Evolutionary conservation across 805 yeast species (phyloP).

Genomic region (Candida maris): DNA sequence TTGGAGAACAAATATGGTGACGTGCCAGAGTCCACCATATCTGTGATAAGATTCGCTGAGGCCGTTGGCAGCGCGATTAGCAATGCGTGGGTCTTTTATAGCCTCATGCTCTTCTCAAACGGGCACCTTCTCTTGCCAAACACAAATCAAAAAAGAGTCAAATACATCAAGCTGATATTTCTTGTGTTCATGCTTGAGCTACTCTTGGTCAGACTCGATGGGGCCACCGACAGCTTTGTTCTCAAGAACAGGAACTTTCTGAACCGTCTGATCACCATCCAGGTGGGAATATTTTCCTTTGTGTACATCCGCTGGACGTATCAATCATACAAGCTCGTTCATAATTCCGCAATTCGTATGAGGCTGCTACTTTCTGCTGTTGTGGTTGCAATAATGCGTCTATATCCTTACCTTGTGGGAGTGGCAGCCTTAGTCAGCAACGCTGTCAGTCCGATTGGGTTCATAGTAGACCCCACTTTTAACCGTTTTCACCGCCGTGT

Average conservation of each 20-base stretch:
- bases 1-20: slow-evolving; percentile 28
- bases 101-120: slow-evolving; percentile 27
- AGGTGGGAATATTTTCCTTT: slow-evolving; percentile 18
- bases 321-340: slow-evolving; percentile 19
- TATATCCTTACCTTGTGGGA: slow-evolving; percentile 17
- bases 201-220: slow-evolving; percentile 28
- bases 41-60: slow-evolving; percentile 20
- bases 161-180: slow-evolving; percentile 19
- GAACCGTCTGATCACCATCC: slow-evolving; percentile 21
- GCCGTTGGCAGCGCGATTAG: slow-evolving; percentile 23
- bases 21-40: slow-evolving; percentile 16
- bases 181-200: slow-evolving; percentile 23
- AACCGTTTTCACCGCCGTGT: slow-evolving; percentile 17
- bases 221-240: slow-evolving; percentile 26
- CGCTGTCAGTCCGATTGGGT: no score
- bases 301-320: slow-evolving; percentile 17
- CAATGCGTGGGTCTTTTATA: slow-evolving; percentile 31
- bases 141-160: slow-evolving; percentile 13
- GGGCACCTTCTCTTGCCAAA: slow-evolving; percentile 25
- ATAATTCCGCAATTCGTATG: slow-evolving; percentile 13
- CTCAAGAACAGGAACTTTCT: slow-evolving; percentile 22
- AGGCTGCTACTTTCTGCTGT: slow-evolving; percentile 16
- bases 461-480: slow-evolving; percentile 12
- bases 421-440: slow-evolving; percentile 12
- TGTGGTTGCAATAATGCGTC: slow-evolving; percentile 17